Conservation (phyloP, 2,329 filamentous ascomycete genomes). For the Reticulascus tulasneorum region DNA sequence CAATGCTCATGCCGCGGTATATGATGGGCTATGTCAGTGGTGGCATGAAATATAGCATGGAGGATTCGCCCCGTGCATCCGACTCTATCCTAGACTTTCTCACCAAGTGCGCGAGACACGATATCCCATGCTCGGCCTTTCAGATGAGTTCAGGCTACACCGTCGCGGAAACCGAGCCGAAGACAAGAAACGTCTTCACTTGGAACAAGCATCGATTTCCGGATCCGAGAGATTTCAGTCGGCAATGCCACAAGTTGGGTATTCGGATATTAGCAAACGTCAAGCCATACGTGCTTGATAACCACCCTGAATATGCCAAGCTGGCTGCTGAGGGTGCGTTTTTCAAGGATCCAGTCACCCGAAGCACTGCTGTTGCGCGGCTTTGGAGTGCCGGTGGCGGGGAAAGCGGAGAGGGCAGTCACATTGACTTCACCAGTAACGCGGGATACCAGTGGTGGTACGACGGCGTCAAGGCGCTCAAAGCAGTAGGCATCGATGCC, state of each 20-base stretch:
- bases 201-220: conserved; percentile 71
- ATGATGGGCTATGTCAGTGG: conserved; percentile 71
- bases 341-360: conserved; percentile 56
- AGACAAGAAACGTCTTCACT: conserved; percentile 66
- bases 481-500: conserved; percentile 61
- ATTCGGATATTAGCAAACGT: conserved; percentile 68
- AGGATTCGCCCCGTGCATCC: conserved; percentile 47
- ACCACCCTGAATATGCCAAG: conserved; percentile 62
- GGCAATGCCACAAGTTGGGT: conserved; percentile 58
- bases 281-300: conserved; percentile 67
- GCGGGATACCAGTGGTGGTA: conserved; percentile 70
- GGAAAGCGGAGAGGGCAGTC: conserved; percentile 64
- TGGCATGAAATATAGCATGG: conserved; percentile 52
- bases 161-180: conserved; percentile 61
- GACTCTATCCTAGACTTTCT: conserved; percentile 60
- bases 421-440: conserved; percentile 69
- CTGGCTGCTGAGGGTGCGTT: conserved; percentile 56
- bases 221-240: conserved; percentile 60
- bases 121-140: conserved; percentile 67
- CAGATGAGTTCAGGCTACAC: conserved; percentile 73
- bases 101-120: conserved; percentile 56
- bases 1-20: conserved; percentile 65
- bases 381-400: conserved; percentile 72
- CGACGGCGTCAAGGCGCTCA: conserved; percentile 59
- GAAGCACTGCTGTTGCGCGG: conserved; percentile 51